Percentiles rank a stretch among this genome's conserved stretches.
phyloP scores from a whole-genome alignment of 306 rosid genomes.

The Cajanus cajan region DNA sequence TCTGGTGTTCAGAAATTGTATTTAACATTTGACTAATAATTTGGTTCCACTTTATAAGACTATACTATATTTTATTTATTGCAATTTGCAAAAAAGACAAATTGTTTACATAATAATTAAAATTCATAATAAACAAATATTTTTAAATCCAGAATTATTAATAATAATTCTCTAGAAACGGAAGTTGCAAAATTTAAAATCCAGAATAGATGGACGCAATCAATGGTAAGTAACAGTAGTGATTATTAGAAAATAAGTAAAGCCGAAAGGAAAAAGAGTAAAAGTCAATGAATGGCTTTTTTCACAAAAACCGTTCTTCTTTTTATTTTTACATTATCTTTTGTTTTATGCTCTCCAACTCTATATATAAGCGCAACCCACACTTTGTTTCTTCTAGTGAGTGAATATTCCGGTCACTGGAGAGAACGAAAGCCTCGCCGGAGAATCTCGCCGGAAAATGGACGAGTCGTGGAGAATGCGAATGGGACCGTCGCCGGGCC shows the following conservation, averaged over 20 bases:
- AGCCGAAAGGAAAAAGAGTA: constrained; percentile 14
- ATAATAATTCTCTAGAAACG: too few relatives aligned
- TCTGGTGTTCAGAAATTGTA: not conserved
- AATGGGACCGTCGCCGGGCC: constrained; percentile 50
- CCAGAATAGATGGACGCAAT: not conserved
- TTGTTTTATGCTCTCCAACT: constrained; percentile 14
- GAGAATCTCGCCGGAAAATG: constrained; percentile 41
- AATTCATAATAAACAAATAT: not conserved
- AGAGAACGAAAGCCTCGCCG: constrained; percentile 18
- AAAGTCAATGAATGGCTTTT: constrained; percentile 37
- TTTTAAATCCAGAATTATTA: too few relatives aligned
- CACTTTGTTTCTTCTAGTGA: constrained; percentile 24
- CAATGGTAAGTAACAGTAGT: not conserved
- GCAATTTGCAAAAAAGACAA: too few relatives aligned
- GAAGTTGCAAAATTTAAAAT: too few relatives aligned
- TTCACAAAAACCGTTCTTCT: constrained; percentile 7
- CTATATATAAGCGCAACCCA: constrained; percentile 32
- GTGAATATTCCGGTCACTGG: constrained; percentile 20
- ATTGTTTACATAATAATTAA: too few relatives aligned
- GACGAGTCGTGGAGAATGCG: constrained; percentile 82
- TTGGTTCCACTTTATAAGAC: not conserved
- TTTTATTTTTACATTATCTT: not conserved
- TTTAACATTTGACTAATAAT: not conserved
- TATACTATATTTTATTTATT: too few relatives aligned
- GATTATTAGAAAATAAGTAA: not conserved